A percentile compares a stretch with the other conserved stretches of the same genome.
phyloP scores from a whole-genome alignment of 2,329 filamentous ascomycete species.

The Diaporthe humulicola region DNA sequence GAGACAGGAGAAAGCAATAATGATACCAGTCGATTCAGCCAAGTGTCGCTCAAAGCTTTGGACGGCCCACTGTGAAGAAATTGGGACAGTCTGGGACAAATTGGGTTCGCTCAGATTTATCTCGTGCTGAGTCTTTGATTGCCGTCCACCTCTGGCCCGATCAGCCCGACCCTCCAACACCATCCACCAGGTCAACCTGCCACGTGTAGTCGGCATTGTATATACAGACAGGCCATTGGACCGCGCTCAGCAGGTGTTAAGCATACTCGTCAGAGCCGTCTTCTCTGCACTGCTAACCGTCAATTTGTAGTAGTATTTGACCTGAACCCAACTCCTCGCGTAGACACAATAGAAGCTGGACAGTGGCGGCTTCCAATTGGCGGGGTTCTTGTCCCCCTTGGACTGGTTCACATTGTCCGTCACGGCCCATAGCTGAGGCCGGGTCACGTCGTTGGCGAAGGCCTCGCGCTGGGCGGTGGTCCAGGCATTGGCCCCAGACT shows the following conservation, averaged over 20 bases:
- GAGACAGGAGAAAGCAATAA: not conserved
- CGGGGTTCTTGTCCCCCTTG: slow-evolving; percentile 82
- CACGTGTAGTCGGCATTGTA: not conserved
- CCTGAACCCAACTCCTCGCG: slow-evolving; percentile 80
- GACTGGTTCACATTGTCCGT: slow-evolving; percentile 81
- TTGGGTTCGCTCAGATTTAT: not conserved
- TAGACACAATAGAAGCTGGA: slow-evolving; percentile 82
- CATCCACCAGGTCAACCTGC: not conserved
- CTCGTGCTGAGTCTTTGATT: not conserved
- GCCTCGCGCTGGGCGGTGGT: slow-evolving; percentile 74
- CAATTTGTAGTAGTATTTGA: slow-evolving; percentile 80
- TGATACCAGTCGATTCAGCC: slow-evolving; percentile 22
- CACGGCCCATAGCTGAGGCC: slow-evolving; percentile 84
- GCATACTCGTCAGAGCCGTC: slow-evolving; percentile 73
- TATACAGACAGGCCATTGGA: not conserved
- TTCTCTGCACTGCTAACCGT: slow-evolving; percentile 81
- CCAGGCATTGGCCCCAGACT: slow-evolving; percentile 81
- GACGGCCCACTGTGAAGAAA: not conserved
- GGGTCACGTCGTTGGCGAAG: slow-evolving; percentile 83
- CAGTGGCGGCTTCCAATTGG: slow-evolving; percentile 81
- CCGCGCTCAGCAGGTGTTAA: slow-evolving; percentile 71
- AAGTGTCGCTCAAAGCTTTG: not conserved
- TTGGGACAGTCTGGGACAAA: not conserved
- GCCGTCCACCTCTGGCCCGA: not conserved
- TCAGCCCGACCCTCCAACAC: not conserved